Conservation (phyloP, 192 early-diverging fungal genomes). For the Rhizophagus sp. region DNA sequence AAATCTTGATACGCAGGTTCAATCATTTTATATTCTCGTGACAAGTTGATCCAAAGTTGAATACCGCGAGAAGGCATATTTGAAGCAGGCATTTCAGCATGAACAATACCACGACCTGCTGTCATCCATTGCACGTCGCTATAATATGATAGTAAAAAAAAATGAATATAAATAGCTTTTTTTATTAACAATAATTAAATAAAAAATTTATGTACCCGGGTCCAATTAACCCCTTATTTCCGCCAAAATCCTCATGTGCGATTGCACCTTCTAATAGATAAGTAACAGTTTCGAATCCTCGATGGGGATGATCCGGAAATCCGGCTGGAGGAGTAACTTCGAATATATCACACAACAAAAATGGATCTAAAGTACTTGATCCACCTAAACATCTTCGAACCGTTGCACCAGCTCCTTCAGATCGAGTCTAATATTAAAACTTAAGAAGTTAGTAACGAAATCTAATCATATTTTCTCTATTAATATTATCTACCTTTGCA, state of each 20-base stretch:
- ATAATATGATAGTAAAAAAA: not conserved
- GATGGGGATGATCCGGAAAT: slow-evolving; percentile 76
- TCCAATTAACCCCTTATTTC: slow-evolving; percentile 66
- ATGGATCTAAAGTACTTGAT: slow-evolving; percentile 75
- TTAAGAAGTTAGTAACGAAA: not conserved
- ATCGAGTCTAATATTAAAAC: slow-evolving; percentile 32
- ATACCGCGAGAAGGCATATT: slow-evolving; percentile 46
- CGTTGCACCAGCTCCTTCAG: slow-evolving; percentile 81
- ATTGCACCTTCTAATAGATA: slow-evolving; percentile 62
- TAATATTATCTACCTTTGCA: slow-evolving; percentile 1
- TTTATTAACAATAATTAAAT: not conserved
- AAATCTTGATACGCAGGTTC: slow-evolving; percentile 75
- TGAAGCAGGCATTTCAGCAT: slow-evolving; percentile 70
- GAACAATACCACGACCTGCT: slow-evolving; percentile 70
- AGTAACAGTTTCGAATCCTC: slow-evolving; percentile 82
- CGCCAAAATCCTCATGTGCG: slow-evolving; percentile 77
- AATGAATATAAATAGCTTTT: not conserved
- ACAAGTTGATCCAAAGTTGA: slow-evolving; percentile 81
- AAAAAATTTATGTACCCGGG: slow-evolving; percentile 50
- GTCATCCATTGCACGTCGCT: slow-evolving; percentile 78
- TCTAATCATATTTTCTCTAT: not conserved
- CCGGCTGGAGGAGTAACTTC: slow-evolving; percentile 44
- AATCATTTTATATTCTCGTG: slow-evolving; percentile 69
- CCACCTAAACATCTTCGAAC: slow-evolving; percentile 80
- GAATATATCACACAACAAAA: slow-evolving; percentile 84